Conservation (phyloP, 495 filamentous ascomycete genomes). For the Aspergillus nidulans region DNA sequence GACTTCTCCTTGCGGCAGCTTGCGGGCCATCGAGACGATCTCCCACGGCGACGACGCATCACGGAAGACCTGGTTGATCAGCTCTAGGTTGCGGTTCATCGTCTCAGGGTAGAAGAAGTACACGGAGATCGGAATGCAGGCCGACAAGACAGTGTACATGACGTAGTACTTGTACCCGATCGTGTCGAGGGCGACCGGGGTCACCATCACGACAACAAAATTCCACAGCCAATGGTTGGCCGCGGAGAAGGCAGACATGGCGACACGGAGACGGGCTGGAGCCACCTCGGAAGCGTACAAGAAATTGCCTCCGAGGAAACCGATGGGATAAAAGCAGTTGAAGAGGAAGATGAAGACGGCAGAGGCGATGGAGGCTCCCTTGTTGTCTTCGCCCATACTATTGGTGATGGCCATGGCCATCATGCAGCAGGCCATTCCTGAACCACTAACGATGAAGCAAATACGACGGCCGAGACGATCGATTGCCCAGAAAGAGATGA, state of each 20-base stretch:
- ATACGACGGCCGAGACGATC: constrained; percentile 51
- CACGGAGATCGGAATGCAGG: constrained; percentile 54
- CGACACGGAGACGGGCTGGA: constrained; percentile 48
- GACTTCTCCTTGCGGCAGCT: background rate
- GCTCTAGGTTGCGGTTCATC: constrained; percentile 59
- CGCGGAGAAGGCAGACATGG: constrained; percentile 43
- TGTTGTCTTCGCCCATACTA: constrained; percentile 29
- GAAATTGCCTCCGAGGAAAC: constrained; percentile 56
- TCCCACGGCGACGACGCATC: background rate
- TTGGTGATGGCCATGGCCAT: constrained; percentile 42
- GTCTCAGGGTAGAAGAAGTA: constrained; percentile 69
- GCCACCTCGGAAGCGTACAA: constrained; percentile 56
- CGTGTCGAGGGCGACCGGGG: constrained; percentile 50
- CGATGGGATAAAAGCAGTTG: constrained; percentile 56
- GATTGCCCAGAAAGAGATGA: constrained; percentile 49
- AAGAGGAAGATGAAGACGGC: constrained; percentile 57
- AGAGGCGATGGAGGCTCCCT: constrained; percentile 34
- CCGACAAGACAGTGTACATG: constrained; percentile 53
- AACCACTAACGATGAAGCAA: constrained; percentile 49
- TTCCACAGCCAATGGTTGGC: constrained; percentile 49
- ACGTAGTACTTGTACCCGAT: constrained; percentile 57
- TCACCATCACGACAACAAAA: constrained; percentile 55
- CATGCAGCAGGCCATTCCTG: constrained; percentile 47
- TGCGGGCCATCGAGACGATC: background rate
- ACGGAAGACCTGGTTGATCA: constrained; percentile 55